Conservation (phyloP, 352 stramenopile genomes). For the Globisporangium abappressorium region DNA sequence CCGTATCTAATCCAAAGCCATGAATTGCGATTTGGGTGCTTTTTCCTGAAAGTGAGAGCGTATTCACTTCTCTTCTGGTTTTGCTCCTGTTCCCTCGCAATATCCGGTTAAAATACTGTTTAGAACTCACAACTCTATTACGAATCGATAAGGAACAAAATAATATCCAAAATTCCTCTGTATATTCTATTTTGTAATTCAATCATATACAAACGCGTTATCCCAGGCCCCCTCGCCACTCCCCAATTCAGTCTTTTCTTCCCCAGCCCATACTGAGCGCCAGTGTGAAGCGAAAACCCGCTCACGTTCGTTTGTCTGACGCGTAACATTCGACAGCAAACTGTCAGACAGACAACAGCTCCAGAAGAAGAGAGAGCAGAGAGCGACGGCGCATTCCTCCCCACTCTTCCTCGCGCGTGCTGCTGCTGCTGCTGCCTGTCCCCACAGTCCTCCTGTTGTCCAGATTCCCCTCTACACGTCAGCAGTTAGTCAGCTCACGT, state of each 20-base stretch:
- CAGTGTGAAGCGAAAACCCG: not conserved
- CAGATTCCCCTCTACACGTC: too few species aligned
- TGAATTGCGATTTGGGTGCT: not conserved
- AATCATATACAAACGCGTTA: too few species aligned
- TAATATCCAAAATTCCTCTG: too few species aligned
- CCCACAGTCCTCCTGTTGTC: not conserved
- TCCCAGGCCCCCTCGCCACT: not conserved
- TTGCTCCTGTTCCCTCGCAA: not conserved
- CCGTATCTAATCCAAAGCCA: not conserved
- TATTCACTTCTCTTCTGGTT: not conserved
- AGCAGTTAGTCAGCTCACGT: not conserved
- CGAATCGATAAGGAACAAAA: too few species aligned
- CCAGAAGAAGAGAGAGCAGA: not conserved
- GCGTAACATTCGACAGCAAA: not conserved
- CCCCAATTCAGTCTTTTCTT: constrained; percentile 1
- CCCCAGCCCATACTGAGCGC: not conserved
- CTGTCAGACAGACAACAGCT: not conserved
- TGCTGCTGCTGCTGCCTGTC: not conserved
- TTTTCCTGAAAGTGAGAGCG: not conserved
- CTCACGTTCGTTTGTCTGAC: not conserved
- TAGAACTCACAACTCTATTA: not conserved
- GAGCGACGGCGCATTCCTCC: not conserved
- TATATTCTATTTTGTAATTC: too few species aligned
- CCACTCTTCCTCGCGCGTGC: not conserved
- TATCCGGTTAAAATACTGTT: not conserved